Conservation (phyloP, 352 stramenopile species). For the Plasmopara viticola region DNA sequence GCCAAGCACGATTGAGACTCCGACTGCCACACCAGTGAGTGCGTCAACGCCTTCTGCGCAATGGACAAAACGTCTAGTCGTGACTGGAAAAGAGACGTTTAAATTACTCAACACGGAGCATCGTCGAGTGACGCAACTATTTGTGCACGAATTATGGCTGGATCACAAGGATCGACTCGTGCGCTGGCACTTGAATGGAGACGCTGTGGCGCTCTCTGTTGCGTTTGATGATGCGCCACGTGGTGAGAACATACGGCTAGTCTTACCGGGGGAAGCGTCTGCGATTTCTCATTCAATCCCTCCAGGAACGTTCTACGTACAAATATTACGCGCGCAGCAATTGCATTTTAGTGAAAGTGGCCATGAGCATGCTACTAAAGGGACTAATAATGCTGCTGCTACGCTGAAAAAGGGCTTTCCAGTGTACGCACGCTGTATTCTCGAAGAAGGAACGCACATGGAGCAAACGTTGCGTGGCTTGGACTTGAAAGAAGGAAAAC, state of each 20-base stretch:
- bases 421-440: slow-evolving; percentile 68
- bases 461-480: slow-evolving; percentile 71
- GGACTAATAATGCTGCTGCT: slow-evolving; percentile 4
- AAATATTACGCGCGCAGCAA: slow-evolving; percentile 68
- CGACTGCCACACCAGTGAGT: slow-evolving; percentile 14
- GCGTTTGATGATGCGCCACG: slow-evolving; percentile 61
- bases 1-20: slow-evolving; percentile 15
- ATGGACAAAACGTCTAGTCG: slow-evolving; percentile 68
- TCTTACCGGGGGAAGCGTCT: slow-evolving; percentile 66
- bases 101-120: slow-evolving; percentile 51
- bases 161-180: slow-evolving; percentile 81
- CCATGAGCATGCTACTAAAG: slow-evolving; percentile 12
- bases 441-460: slow-evolving; percentile 70
- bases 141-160: slow-evolving; percentile 81
- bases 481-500: slow-evolving; percentile 30
- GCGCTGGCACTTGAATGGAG: slow-evolving; percentile 79
- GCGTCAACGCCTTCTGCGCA: slow-evolving; percentile 43
- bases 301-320: slow-evolving; percentile 74
- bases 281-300: slow-evolving; percentile 72
- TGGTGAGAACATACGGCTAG: slow-evolving; percentile 72
- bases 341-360: slow-evolving; percentile 38
- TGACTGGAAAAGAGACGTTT: slow-evolving; percentile 83
- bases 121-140: slow-evolving; percentile 70
- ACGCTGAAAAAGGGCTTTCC: slow-evolving; percentile 41
- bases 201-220: slow-evolving; percentile 72